These are phyloP conservation scores for Lachancea meyersii DNA, from an alignment of 805 yeast species.

Conservation along the genomic window DNA sequence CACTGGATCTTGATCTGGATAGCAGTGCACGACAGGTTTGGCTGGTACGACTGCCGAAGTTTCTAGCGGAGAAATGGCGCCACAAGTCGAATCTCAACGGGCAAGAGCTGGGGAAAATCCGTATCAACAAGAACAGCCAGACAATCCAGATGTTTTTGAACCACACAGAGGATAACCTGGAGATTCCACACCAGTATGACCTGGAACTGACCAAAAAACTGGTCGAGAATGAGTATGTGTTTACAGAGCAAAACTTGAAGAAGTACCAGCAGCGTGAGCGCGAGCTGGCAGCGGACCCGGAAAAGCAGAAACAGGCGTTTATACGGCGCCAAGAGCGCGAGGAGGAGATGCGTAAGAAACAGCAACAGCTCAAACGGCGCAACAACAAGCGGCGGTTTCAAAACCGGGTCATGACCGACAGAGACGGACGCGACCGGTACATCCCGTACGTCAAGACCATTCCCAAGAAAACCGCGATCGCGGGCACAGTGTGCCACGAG, in stretches of 20 bases:
- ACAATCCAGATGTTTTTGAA: slow-evolving; percentile 53
- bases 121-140: slow-evolving; percentile 52
- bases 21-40: slow-evolving; percentile 70
- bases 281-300: slow-evolving; percentile 34
- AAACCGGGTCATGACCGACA: slow-evolving; percentile 35
- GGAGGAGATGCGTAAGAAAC: slow-evolving; percentile 33
- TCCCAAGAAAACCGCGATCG: slow-evolving; percentile 78
- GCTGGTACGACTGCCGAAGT: slow-evolving; percentile 87
- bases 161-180: slow-evolving; percentile 37
- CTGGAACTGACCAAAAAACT: slow-evolving; percentile 68
- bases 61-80: slow-evolving; percentile 76
- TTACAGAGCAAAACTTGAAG: slow-evolving; percentile 76
- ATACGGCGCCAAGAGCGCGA: slow-evolving; percentile 31
- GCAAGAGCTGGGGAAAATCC: slow-evolving; percentile 71
- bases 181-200: slow-evolving; percentile 81
- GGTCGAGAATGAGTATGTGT: slow-evolving; percentile 80
- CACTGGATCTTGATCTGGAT: slow-evolving; percentile 68
- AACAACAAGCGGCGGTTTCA: slow-evolving; percentile 31
- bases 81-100: slow-evolving; percentile 58
- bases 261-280: slow-evolving; percentile 40
- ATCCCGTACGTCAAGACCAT: slow-evolving; percentile 84
- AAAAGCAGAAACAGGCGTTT: slow-evolving; percentile 33
- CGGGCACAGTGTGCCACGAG: slow-evolving; percentile 88
- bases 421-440: slow-evolving; percentile 41
- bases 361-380: slow-evolving; percentile 36